Evolutionary conservation across 2,329 filamentous ascomycete species (phyloP), one percentile per base, ranked within the genome.

Genomic region (Neonectria hederae): DNA sequence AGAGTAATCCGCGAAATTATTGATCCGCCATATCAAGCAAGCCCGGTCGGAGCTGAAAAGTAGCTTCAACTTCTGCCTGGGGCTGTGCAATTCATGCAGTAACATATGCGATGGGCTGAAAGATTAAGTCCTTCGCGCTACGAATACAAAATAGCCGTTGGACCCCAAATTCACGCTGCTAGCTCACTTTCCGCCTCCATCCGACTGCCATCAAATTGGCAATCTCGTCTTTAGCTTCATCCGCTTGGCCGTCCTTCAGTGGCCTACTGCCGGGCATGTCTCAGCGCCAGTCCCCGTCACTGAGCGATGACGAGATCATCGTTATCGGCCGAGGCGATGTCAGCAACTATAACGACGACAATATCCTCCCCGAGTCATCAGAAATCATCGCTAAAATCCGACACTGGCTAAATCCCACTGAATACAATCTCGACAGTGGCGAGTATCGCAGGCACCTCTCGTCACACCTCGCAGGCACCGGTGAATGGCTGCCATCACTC

Each of bases 371-470:
- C 13, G 35, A 59, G 24, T 21, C 56, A 8, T 4, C 32, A 14
- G 22, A 51, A 30, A 52, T 11, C 11, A 59, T 51, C 11, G n/a
- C 9, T 9, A 54, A 54, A 5, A 62, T 78, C 28, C 68, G 70
- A 14, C 32, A 46, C 5, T 77, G 75, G 76, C 70, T 78, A n/a
- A 46, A 66, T 3, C 72, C 74, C n/a, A 76, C 73, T 1, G 54
- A 57, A 2, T 76, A 74, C 45, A 60, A 66, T 14, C 52, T 62
- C 10, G 66, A 70, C 2, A 63, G 66, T 8, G 69, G 71, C 54
- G 73, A 75, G 59, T 72, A 70, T 55, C 62, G 49, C 30, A 73
- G 69, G 51, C 73, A 75, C 53, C 51, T 65, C n/a, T n/a, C 54
- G 4, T 70, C 68, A 2, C 67, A 67, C 49, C 52, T 65, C 3